Percentiles rank a stretch among this genome's conserved stretches.
Evolutionary conservation across 176 grass and related monocot genomes (phyloP).

Genomic region (barley (Hordeum vulgare)): DNA sequence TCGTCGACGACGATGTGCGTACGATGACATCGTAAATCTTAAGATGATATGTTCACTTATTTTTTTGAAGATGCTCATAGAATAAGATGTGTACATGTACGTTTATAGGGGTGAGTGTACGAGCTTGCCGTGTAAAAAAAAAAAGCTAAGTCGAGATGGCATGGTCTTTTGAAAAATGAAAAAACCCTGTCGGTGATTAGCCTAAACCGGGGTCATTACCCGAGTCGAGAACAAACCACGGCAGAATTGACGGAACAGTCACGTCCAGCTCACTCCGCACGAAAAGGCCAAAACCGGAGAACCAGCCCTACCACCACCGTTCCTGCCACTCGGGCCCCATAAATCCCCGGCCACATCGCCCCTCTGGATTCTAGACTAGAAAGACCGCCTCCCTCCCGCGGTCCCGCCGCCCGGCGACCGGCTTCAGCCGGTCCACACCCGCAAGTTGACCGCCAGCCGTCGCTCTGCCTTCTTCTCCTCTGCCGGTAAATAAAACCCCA

Average conservation of each 20-base stretch:
- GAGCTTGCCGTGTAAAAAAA: no score
- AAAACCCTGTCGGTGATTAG: constrained; percentile 16
- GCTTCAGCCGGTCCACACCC: constrained; percentile 8
- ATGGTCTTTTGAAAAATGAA: no score
- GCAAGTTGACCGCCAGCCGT: constrained; percentile 23
- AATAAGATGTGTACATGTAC: no score
- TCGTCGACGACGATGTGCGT: no score
- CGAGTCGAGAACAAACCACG: not conserved
- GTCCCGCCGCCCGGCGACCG: constrained; percentile 8
- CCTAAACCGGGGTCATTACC: not conserved
- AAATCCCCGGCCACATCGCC: not conserved
- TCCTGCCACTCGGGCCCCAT: not conserved
- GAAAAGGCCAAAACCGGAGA: not conserved
- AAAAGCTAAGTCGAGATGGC: no score
- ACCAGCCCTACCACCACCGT: not conserved
- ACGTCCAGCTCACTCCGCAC: constrained; percentile 28
- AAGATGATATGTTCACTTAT: no score
- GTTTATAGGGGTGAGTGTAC: no score
- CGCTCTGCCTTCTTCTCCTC: constrained; percentile 7
- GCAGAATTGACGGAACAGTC: not conserved
- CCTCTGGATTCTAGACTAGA: not conserved
- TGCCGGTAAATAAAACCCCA: constrained; percentile 22
- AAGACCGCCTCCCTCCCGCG: constrained; percentile 13
- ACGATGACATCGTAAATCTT: no score
- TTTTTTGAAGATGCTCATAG: no score